These are phyloP conservation scores for Ganoderma leucocontextum DNA, from an alignment of 1,284 basidiomycete genomes.

Conservation along the genomic window DNA sequence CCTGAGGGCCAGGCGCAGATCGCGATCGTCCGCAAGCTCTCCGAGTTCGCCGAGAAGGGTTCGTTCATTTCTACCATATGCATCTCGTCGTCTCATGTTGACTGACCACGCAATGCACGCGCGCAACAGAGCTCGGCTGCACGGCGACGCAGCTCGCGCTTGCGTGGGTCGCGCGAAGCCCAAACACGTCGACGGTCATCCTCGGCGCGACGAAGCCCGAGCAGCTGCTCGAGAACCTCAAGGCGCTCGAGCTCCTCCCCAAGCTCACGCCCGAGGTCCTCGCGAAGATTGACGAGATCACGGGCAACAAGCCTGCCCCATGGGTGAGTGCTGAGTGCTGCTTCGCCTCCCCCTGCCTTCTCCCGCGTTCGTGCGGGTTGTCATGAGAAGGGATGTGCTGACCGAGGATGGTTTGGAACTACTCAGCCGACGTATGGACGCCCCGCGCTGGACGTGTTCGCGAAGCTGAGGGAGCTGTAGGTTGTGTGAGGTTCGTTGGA, in stretches of 20 bases:
- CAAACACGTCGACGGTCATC: slow-evolving; percentile 65
- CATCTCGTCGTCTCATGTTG: neutral
- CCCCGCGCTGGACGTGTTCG: slow-evolving; percentile 23
- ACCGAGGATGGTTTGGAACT: neutral
- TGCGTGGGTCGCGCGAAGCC: slow-evolving; percentile 74
- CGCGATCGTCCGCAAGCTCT: slow-evolving; percentile 72
- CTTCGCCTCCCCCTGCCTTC: slow-evolving; percentile 4
- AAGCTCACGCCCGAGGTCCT: slow-evolving; percentile 73
- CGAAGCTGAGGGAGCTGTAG: slow-evolving; percentile 16
- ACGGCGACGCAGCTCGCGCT: slow-evolving; percentile 72
- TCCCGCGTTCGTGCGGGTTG: slow-evolving; percentile 31
- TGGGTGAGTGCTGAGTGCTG: slow-evolving; percentile 37
- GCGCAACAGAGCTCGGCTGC: slow-evolving; percentile 56
- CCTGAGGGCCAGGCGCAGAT: slow-evolving; percentile 71
- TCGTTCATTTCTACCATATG: slow-evolving; percentile 9
- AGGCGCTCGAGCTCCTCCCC: slow-evolving; percentile 74
- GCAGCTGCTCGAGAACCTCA: slow-evolving; percentile 74
- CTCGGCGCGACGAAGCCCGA: slow-evolving; percentile 67
- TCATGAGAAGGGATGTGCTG: no score
- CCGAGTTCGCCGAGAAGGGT: slow-evolving; percentile 67
- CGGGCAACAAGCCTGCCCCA: slow-evolving; percentile 56
- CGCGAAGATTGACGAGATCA: slow-evolving; percentile 71
- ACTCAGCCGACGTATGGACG: slow-evolving; percentile 32
- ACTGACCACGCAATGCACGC: neutral
- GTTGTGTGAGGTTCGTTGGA: no score